Base-by-base conservation (phyloP, 306 rosid genomes). In the Rubus parviflorus region DNA sequence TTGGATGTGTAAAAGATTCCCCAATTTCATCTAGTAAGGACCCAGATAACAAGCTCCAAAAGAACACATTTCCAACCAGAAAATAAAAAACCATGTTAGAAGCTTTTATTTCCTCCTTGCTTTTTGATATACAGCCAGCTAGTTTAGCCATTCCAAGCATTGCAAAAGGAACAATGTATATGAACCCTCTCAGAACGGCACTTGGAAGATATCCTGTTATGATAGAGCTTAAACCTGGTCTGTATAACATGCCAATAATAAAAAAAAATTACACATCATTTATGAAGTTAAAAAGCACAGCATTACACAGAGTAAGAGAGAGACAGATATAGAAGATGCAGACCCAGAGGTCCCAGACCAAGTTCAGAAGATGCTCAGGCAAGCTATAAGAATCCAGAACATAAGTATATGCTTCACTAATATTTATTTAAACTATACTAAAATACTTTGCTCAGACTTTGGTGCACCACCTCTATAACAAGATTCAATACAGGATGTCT, bases 31-130 rank as follows among this genome's bases (percentile, higher is more conserved):
- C 98, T 35, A 94, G 86, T 69, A 94, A 90, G 30, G 98, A 90
- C 51, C 98, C 98, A 15, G 98, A 94, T 80, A 94, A 78, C 81
- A 94, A 85, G 64, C 97, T 94, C 80, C 88, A 77, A 65, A 94
- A 87, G 89, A 94, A 94, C 30, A 94, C 95, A 80, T 94, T 94
- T 81, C 97, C 98, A 43, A 94, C 91, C 63, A 90, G 87, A 84
- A 94, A 94, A 81, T 89, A 94, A 86, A 94, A 94, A 74, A 92
- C 92, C 97, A 92, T 92, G 89, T 90, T 90, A 87, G 97, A 92
- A 53, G 97, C 89, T 85, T 88, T 94, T 61, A 90, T 94, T 87
- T 94, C 98, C 82, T 90, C 95, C 81, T 87, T 90, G 84, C 98
- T 92, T 84, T 79, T 94, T 60, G 95, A 83, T 79, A 86, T 84